These are phyloP conservation scores for Chytridiales sp. DNA, from an alignment of 371 early-diverging fungal genomes.

Conservation along the genomic window DNA sequence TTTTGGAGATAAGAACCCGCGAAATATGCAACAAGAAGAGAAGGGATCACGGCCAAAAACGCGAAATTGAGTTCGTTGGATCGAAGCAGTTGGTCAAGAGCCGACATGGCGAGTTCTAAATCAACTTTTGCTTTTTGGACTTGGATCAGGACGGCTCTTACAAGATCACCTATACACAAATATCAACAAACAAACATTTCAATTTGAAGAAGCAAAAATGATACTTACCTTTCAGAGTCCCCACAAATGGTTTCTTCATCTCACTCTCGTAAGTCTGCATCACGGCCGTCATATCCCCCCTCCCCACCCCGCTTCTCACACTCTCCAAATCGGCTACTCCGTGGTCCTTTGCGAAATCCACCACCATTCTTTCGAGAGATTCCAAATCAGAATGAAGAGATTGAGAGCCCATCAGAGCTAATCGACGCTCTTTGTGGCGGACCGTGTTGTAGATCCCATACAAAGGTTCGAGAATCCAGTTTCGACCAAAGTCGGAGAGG, in stretches of 20 bases:
- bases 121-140: constrained; percentile 72
- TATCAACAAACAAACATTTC: neutral
- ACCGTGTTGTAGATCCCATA: constrained; percentile 79
- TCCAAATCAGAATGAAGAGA: constrained; percentile 77
- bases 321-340: constrained; percentile 44
- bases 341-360: constrained; percentile 72
- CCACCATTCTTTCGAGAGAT: constrained; percentile 87
- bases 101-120: constrained; percentile 86
- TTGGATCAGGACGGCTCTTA: constrained; percentile 87
- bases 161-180: constrained; percentile 59
- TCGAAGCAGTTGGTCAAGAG: constrained; percentile 87
- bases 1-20: neutral
- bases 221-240: constrained; percentile 53
- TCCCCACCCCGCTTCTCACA: constrained; percentile 51
- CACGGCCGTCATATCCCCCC: constrained; percentile 80
- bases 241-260: constrained; percentile 67
- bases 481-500: constrained; percentile 54
- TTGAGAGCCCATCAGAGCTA: constrained; percentile 74
- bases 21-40: constrained; percentile 45
- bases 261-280: constrained; percentile 77
- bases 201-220: neutral
- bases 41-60: constrained; percentile 66
- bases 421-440: constrained; percentile 69
- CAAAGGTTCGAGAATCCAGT: constrained; percentile 83
- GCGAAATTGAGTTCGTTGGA: constrained; percentile 97